Conservation (phyloP, 306 rosid genomes). For the Dalbergia oliveri region DNA sequence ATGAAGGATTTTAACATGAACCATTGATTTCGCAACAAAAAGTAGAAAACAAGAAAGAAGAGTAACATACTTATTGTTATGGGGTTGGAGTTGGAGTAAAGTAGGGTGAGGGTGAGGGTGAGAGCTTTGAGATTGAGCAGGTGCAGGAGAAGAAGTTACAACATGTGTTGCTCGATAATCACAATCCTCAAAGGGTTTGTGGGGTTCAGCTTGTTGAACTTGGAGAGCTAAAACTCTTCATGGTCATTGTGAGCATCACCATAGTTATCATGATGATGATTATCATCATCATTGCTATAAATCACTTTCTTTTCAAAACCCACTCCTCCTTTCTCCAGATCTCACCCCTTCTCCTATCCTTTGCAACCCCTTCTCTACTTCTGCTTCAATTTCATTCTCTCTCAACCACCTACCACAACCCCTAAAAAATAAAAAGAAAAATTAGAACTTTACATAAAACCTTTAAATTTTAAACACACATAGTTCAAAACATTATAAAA, state of each 20-base stretch:
- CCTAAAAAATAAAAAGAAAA: slow-evolving; percentile 18
- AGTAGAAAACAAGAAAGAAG: background rate
- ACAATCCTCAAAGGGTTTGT: slow-evolving; percentile 90
- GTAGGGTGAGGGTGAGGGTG: no score
- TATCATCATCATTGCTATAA: slow-evolving; percentile 22
- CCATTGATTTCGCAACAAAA: slow-evolving; percentile 7
- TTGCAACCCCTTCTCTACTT: slow-evolving; percentile 47
- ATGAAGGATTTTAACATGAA: background rate
- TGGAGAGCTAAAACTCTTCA: slow-evolving; percentile 64
- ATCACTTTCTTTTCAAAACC: slow-evolving; percentile 51
- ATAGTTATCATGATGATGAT: background rate
- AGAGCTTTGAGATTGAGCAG: no score
- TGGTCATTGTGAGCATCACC: slow-evolving; percentile 20
- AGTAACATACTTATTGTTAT: slow-evolving; percentile 47
- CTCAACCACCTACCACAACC: slow-evolving; percentile 60
- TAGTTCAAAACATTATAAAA: background rate
- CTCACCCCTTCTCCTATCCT: slow-evolving; percentile 46
- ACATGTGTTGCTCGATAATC: slow-evolving; percentile 66
- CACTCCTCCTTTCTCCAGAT: slow-evolving; percentile 67
- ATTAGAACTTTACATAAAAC: slow-evolving; percentile 45
- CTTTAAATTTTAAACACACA: background rate
- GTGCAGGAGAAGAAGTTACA: slow-evolving; percentile 62
- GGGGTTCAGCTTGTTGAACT: slow-evolving; percentile 75
- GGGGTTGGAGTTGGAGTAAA: slow-evolving; percentile 50
- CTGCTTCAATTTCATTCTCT: slow-evolving; percentile 55